phyloP scores from a whole-genome alignment of 805 yeast species.

The Maudiozyma bulderi region DNA sequence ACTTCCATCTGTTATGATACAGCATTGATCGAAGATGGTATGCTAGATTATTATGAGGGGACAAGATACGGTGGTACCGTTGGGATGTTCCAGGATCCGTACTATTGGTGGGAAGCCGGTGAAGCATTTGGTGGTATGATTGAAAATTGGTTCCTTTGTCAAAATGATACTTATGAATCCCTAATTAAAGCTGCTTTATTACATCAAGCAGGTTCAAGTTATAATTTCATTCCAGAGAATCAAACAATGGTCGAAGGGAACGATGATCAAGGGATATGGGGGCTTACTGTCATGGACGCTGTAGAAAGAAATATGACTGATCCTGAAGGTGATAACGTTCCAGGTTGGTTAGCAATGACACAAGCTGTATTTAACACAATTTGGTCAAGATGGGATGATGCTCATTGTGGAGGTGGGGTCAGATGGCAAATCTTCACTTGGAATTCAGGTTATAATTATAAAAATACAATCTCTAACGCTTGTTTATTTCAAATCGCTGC shows the following conservation, averaged over 20 bases:
- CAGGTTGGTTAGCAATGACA: slow-evolving; percentile 46
- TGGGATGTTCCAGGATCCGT: slow-evolving; percentile 62
- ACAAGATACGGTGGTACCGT: slow-evolving; percentile 51
- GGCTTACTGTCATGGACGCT: slow-evolving; percentile 51
- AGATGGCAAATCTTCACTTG: slow-evolving; percentile 62
- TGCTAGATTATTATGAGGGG: slow-evolving; percentile 62
- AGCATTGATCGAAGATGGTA: slow-evolving; percentile 47
- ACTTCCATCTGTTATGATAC: slow-evolving; percentile 50
- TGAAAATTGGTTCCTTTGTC: slow-evolving; percentile 64
- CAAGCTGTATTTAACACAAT: slow-evolving; percentile 51
- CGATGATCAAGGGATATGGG: slow-evolving; percentile 69
- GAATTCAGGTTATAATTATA: slow-evolving; percentile 53
- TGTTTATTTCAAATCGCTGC: slow-evolving; percentile 56
- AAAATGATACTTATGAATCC: slow-evolving; percentile 53
- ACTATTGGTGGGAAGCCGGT: slow-evolving; percentile 89
- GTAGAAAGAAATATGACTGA: slow-evolving; percentile 49
- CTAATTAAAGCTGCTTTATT: slow-evolving; percentile 45
- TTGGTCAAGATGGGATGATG: slow-evolving; percentile 49
- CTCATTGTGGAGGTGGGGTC: slow-evolving; percentile 50
- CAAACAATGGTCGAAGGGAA: slow-evolving; percentile 63
- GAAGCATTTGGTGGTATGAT: slow-evolving; percentile 61
- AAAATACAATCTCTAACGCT: slow-evolving; percentile 57
- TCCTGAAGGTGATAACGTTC: slow-evolving; percentile 31
- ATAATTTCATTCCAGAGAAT: slow-evolving; percentile 51
- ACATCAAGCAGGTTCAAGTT: slow-evolving; percentile 35